Percentiles rank a stretch among this genome's conserved stretches.
These are phyloP conservation scores for Nemania diffusa DNA, from an alignment of 2,329 filamentous ascomycete species.

Conservation along the genomic window DNA sequence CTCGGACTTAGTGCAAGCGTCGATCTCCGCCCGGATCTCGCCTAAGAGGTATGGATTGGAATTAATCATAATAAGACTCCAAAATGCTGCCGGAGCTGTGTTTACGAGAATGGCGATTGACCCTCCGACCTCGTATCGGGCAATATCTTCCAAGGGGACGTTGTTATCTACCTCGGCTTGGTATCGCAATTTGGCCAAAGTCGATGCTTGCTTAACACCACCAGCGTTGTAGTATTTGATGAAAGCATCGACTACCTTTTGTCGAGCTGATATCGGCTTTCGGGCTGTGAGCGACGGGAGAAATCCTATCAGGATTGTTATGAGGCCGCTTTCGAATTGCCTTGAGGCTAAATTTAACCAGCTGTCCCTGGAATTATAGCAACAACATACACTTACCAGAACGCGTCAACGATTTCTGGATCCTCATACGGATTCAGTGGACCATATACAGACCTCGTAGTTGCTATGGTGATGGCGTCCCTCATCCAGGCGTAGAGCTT, in stretches of 20 bases:
- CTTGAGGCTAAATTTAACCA: conserved; percentile 4
- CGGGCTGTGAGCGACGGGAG: conserved; percentile 47
- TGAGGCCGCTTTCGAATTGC: conserved; percentile 42
- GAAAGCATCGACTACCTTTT: conserved; percentile 51
- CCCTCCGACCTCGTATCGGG: conserved; percentile 54
- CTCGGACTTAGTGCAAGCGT: conserved; percentile 37
- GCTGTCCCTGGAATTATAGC: neutral
- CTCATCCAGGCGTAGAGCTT: conserved; percentile 43
- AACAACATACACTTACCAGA: conserved; percentile 47
- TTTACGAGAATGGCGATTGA: conserved; percentile 55
- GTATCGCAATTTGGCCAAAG: conserved; percentile 52
- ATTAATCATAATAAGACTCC: conserved; percentile 53
- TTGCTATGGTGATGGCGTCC: conserved; percentile 50
- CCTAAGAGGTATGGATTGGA: conserved; percentile 45
- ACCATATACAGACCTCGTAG: conserved; percentile 55
- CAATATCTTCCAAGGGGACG: conserved; percentile 51
- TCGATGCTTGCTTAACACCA: conserved; percentile 53
- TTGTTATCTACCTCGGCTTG: conserved; percentile 46
- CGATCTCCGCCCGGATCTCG: conserved; percentile 48
- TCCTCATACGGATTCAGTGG: conserved; percentile 55
- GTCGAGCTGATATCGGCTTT: conserved; percentile 49
- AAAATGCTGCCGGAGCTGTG: conserved; percentile 54
- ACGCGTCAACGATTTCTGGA: conserved; percentile 49
- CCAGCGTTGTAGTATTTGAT: conserved; percentile 53
- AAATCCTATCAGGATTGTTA: conserved; percentile 42